Evolutionary conservation across 129 eudicot genomes (phyloP).

Genomic region (Tagetes patula): DNA sequence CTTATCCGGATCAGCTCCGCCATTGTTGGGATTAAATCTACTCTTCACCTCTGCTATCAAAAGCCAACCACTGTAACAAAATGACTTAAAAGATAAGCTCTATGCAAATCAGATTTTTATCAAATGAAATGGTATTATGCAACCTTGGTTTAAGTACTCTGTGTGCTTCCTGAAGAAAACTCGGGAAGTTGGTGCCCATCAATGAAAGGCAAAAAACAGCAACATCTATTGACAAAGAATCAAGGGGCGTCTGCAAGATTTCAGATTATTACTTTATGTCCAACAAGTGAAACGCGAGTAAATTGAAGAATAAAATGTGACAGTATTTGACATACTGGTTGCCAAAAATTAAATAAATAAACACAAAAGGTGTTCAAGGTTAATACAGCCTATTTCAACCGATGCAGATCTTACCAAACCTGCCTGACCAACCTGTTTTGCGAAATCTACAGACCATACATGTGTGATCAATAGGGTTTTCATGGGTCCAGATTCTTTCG

Average conservation of each 20-base stretch:
- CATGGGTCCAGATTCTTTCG: background rate
- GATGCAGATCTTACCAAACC: background rate
- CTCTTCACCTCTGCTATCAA: constrained; percentile 96
- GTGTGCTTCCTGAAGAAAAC: constrained; percentile 74
- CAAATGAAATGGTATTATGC: background rate
- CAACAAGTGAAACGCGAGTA: too few relatives aligned
- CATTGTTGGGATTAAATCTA: constrained; percentile 78
- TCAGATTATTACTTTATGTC: background rate
- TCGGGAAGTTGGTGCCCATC: constrained; percentile 89
- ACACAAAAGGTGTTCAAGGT: background rate
- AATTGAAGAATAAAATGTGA: too few relatives aligned
- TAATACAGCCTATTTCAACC: background rate
- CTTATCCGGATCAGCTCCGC: constrained; percentile 78
- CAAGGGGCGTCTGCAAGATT: constrained; percentile 78
- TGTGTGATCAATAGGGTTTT: constrained; percentile 1
- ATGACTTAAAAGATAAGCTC: constrained; percentile 2
- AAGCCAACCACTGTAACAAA: constrained; percentile 84
- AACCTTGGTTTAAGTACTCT: constrained; percentile 86
- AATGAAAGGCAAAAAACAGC: constrained; percentile 90
- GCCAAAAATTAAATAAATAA: too few relatives aligned
- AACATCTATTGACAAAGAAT: constrained; percentile 65
- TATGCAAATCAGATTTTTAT: background rate
- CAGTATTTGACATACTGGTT: too few relatives aligned
- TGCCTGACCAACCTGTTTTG: background rate
- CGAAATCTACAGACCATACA: background rate